Base-by-base conservation (phyloP, 495 filamentous ascomycete genomes). In the Penicilliopsis zonata region DNA sequence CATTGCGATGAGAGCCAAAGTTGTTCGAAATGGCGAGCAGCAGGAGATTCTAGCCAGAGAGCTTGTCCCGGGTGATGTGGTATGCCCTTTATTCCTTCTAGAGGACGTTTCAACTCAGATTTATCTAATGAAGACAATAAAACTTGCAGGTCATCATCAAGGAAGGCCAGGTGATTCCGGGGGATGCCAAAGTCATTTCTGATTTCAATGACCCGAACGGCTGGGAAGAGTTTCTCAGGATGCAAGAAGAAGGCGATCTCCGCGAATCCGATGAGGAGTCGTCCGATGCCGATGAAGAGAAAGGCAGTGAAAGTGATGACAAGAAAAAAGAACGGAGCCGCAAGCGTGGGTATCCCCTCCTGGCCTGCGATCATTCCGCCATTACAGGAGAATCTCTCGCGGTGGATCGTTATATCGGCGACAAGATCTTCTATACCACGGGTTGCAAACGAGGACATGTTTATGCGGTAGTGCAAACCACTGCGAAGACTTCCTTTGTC, bases 11-110 rank as follows among this genome's bases (percentile, higher is more conserved):
- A 74, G 71, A 42, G 74, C 78, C 1, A 61, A 60, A 34, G 77
- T 80, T 21, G 52, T 85, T 31, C 78, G 81, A 35, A 66, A 83
- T 43, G 72, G 73, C 6, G 46, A 60, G 20, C 70, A 83, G 41
- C 59, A 75, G 29, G 70, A 77, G 26, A 78, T 83, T 40, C 60
- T 79, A 31, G 81, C 81, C 33, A 69, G 80, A 43, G 80, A 86
- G 54, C 55, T 86, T 27, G 81, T 86, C 21, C 78, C 79, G 16
- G 81, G 81, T 35, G 81, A 85, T 47, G 82, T 86, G 49, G 78
- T 82, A 71, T 52, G 76, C 67, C n/a, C n/a, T n/a, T n/a, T n/a
- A n/a, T n/a, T n/a, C n/a, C n/a, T n/a, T n/a, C n/a, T n/a, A n/a
- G 18, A 46, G 23, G 14, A 31, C 13, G 6, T 8, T 2, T 5